Conservation (phyloP, 768 basidiomycete genomes). For the Amanita inopinata region DNA sequence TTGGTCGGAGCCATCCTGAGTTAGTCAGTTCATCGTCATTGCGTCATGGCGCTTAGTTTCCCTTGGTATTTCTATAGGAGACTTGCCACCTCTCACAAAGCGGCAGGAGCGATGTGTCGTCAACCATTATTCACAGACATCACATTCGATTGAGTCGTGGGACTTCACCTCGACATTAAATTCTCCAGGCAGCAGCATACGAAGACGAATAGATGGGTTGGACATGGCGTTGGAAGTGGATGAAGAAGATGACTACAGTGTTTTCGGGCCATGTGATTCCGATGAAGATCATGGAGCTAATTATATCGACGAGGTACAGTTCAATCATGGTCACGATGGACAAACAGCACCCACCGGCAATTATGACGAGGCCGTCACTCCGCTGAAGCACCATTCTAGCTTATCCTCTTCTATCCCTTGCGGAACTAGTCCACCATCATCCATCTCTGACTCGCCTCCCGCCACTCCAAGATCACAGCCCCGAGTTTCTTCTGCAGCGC, state of each 20-base stretch:
- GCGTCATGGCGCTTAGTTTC: background rate
- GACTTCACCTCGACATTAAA: slow-evolving; percentile 53
- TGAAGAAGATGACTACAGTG: slow-evolving; percentile 6
- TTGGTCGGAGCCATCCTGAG: slow-evolving; percentile 70
- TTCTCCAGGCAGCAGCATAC: slow-evolving; percentile 16
- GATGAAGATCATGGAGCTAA: slow-evolving; percentile 2
- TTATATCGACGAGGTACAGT: background rate
- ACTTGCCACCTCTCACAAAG: slow-evolving; percentile 60
- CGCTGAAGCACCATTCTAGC: background rate
- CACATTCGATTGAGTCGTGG: slow-evolving; percentile 68
- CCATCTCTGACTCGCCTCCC: slow-evolving; percentile 13
- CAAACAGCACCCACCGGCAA: background rate
- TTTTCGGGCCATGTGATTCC: slow-evolving; percentile 4
- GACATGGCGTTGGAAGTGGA: background rate
- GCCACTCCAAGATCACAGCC: slow-evolving; percentile 9
- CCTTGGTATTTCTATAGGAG: slow-evolving; percentile 31
- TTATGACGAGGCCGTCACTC: background rate
- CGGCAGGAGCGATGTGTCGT: slow-evolving; percentile 61
- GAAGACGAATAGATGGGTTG: slow-evolving; percentile 1
- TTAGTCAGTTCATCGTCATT: slow-evolving; percentile 15
- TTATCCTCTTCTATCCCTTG: background rate
- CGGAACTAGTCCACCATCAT: slow-evolving; percentile 15
- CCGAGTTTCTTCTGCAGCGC: background rate
- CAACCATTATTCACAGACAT: slow-evolving; percentile 20
- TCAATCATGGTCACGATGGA: background rate